These are phyloP conservation scores for Aureobasidium musti DNA, from an alignment of 2,329 filamentous ascomycete genomes.

Conservation along the genomic window DNA sequence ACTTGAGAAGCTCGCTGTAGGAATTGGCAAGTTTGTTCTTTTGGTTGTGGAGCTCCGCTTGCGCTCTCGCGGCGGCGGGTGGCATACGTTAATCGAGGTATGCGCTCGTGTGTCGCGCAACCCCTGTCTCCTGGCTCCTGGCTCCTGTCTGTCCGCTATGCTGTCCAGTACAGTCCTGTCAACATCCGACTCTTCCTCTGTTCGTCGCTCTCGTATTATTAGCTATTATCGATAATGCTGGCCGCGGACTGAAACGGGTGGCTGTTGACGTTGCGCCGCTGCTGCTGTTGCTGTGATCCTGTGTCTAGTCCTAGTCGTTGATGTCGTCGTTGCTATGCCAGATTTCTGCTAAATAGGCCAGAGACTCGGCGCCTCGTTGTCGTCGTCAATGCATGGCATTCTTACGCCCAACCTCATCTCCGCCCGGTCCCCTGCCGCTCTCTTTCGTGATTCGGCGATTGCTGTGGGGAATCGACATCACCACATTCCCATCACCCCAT, in stretches of 20 bases:
- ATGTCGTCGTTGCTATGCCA: constrained; percentile 16
- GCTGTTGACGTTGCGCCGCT: neutral
- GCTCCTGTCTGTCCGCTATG: constrained; percentile 1
- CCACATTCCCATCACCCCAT: neutral
- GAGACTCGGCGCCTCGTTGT: neutral
- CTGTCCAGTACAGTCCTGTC: neutral
- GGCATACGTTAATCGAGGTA: constrained; percentile 36
- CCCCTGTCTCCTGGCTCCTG: neutral
- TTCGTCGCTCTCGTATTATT: neutral
- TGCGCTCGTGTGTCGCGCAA: constrained; percentile 7
- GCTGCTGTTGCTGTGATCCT: neutral
- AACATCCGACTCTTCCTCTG: constrained; percentile 4
- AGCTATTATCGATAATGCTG: constrained; percentile 12
- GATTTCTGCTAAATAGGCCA: neutral
- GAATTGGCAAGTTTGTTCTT: constrained; percentile 77
- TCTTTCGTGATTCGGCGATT: constrained; percentile 12
- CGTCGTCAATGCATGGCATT: constrained; percentile 17
- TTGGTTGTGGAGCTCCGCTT: constrained; percentile 43
- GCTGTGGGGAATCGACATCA: constrained; percentile 14
- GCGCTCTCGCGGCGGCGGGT: constrained; percentile 38
- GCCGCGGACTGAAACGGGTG: constrained; percentile 2
- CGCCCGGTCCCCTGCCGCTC: constrained; percentile 17
- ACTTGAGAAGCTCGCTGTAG: constrained; percentile 95
- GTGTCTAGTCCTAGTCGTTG: neutral
- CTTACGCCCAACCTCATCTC: constrained; percentile 18